Conservation (phyloP, 2,329 filamentous ascomycete species). For the Pseudogymnoascus sp. region DNA sequence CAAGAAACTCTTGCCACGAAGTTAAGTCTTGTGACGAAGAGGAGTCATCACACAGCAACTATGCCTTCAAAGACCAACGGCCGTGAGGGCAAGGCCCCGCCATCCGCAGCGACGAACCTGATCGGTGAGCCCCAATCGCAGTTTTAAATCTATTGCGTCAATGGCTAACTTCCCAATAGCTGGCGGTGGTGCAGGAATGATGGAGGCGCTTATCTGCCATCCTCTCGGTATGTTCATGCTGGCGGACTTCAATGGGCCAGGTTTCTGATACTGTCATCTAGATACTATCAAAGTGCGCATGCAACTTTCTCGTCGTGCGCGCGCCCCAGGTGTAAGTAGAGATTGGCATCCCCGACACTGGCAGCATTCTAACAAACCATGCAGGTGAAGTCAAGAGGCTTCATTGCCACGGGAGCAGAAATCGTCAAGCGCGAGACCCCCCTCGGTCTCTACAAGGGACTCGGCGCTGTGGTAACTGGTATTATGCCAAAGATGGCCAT, state of each 20-base stretch:
- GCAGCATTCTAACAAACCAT: neutral
- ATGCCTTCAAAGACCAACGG: constrained; percentile 57
- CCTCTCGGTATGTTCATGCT: constrained; percentile 61
- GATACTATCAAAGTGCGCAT: constrained; percentile 99
- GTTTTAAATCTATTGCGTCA: constrained; percentile 8
- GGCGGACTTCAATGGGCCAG: neutral
- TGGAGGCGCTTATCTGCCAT: constrained; percentile 95
- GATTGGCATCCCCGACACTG: neutral
- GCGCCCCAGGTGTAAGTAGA: constrained; percentile 63
- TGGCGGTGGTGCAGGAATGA: constrained; percentile 96
- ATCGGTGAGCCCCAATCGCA: constrained; percentile 56
- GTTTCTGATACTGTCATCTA: constrained; percentile 29
- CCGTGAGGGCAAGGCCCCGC: constrained; percentile 61
- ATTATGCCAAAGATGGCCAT: constrained; percentile 99
- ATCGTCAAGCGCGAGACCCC: constrained; percentile 89
- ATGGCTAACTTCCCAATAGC: constrained; percentile 44
- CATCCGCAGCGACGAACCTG: constrained; percentile 81
- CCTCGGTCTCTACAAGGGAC: constrained; percentile 89
- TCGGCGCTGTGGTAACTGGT: constrained; percentile 92
- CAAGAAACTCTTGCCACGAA: neutral
- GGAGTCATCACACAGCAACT: neutral
- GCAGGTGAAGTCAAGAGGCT: constrained; percentile 70
- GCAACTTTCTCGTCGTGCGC: constrained; percentile 86
- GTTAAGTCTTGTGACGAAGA: constrained; percentile 2
- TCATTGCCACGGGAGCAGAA: constrained; percentile 75